Evolutionary conservation across 2,329 filamentous ascomycete genomes (phyloP), one percentile per base, ranked within the genome.

Genomic region (Trichocomaceae sp.): DNA sequence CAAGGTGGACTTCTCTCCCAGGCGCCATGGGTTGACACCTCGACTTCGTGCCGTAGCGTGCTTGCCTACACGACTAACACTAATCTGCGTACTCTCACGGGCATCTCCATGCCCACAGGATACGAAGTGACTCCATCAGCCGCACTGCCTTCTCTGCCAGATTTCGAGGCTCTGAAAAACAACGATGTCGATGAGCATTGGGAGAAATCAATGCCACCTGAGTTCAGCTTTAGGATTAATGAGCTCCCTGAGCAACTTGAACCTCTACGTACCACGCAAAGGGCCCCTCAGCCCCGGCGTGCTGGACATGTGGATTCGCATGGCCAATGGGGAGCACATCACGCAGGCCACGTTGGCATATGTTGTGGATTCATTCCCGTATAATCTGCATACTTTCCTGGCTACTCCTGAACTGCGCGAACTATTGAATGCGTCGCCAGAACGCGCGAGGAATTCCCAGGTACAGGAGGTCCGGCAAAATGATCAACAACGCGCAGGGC

Each of bases 151-250:
- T 15, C 45, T 31, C 13, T 31, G 26, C 26, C 45, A 29, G 45
- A 47, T 31, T 47, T 47, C 26, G 45, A 47, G n/a, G 23, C 45
- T 31, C n/a, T 47, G 26, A 47, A 47, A 23, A 47, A 22, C 45
- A 29, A 29, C 5, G 12, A 12, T 19, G 20, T 23, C 20, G 45
- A 47, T 19, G 45, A 31, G 15, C 12, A n/a, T 19, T 47, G 45
- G 45, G 45, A 47, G 23, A 20, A 29, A 17, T 47, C 45, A 26
- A 47, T 31, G 22, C 5, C 13, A 2, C 45, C 45, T 8, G 23
- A 20, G 20, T 7, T n/a, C 22, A 47, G 3, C 13, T 9, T n/a
- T 17, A 19, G 26, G 8, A 8, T 12, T 31, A 4, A 5, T 47
- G 10, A 5, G 6, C 6, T 47, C 45, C 22, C 13, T 47, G 12